Evolutionary conservation across 169 alveolate species (phyloP).

Genomic region (Cryptosporidium baileyi): DNA sequence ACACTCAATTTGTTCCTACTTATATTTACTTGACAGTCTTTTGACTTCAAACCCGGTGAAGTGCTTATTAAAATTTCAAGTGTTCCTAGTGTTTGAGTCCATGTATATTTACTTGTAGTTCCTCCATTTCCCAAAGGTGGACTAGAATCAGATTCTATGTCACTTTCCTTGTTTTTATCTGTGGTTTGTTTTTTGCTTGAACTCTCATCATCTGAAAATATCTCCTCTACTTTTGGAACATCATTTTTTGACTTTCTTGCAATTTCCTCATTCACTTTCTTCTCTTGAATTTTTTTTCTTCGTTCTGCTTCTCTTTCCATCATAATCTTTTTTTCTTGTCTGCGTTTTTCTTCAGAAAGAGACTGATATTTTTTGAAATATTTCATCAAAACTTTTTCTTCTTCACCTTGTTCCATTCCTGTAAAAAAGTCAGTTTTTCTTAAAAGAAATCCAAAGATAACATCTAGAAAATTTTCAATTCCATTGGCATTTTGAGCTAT

Average conservation of each 20-base stretch:
- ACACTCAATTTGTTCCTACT: constrained; percentile 76
- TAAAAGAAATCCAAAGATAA: constrained; percentile 91
- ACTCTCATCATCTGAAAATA: constrained; percentile 72
- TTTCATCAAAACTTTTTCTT: constrained; percentile 73
- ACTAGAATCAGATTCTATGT: constrained; percentile 65
- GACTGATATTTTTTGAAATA: constrained; percentile 77
- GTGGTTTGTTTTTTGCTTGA: constrained; percentile 1
- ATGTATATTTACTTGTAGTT: constrained; percentile 87
- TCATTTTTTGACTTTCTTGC: constrained; percentile 70
- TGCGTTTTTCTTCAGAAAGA: constrained; percentile 69
- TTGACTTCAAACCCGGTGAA: constrained; percentile 72
- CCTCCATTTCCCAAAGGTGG: constrained; percentile 89
- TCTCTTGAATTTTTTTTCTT: constrained; percentile 72
- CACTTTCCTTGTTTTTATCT: constrained; percentile 59
- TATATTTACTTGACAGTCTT: constrained; percentile 72
- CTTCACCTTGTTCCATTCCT: constrained; percentile 78
- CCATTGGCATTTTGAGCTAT: constrained; percentile 92
- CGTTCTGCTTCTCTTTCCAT: constrained; percentile 80
- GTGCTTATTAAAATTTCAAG: constrained; percentile 76
- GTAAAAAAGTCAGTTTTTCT: constrained; percentile 95
- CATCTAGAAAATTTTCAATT: constrained; percentile 89
- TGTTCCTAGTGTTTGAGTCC: constrained; percentile 89
- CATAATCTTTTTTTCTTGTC: constrained; percentile 72
- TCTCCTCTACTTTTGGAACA: constrained; percentile 73
- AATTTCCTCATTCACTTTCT: constrained; percentile 76